These are phyloP conservation scores for Plasmodium fragile DNA, from an alignment of 169 alveolate species.

Conservation along the genomic window DNA sequence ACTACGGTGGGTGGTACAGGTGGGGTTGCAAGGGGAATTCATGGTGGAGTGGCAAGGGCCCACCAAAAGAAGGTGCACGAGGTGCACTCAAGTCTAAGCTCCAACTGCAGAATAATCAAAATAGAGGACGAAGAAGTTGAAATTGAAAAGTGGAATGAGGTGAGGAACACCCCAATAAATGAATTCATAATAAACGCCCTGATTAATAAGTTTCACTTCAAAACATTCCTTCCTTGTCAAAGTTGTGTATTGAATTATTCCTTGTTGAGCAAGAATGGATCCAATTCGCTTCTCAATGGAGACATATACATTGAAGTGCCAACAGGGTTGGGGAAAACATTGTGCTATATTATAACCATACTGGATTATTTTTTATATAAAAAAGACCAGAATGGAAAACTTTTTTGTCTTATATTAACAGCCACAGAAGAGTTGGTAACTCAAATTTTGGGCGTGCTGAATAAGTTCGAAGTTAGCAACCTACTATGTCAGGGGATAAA, in stretches of 20 bases:
- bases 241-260: constrained; percentile 36
- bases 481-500: constrained; percentile 17
- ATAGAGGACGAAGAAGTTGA: constrained; percentile 57
- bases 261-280: constrained; percentile 61
- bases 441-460: constrained; percentile 89
- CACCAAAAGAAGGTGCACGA: constrained; percentile 36
- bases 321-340: constrained; percentile 82
- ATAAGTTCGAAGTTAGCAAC: constrained; percentile 81
- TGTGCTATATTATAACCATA: constrained; percentile 78
- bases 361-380: constrained; percentile 76
- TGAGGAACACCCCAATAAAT: constrained; percentile 44
- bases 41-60: background rate
- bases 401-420: constrained; percentile 88
- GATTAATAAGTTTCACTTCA: constrained; percentile 39
- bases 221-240: constrained; percentile 64
- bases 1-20: background rate
- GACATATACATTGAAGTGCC: constrained; percentile 83
- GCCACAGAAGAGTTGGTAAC: constrained; percentile 95
- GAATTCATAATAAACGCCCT: constrained; percentile 32
- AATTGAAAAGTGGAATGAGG: constrained; percentile 38
- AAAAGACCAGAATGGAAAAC: constrained; percentile 25
- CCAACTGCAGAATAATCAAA: constrained; percentile 66
- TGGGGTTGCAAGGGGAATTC: background rate
- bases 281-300: constrained; percentile 52
- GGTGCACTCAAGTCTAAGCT: constrained; percentile 16